phyloP scores from a whole-genome alignment of 2,329 filamentous ascomycete species.

The Trichoderma polysporum region DNA sequence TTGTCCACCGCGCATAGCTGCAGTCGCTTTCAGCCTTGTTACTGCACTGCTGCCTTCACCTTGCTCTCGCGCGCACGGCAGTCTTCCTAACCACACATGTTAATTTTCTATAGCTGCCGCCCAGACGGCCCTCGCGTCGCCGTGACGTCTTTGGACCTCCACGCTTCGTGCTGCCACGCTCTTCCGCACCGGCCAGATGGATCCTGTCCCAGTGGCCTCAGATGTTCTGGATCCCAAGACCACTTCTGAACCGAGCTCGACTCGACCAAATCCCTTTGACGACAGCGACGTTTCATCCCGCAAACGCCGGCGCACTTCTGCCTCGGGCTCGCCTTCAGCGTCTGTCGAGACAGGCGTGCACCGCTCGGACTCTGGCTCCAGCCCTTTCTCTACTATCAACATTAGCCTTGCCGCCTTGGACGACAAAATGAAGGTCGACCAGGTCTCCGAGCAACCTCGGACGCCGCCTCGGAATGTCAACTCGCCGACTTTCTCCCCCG shows the following conservation, averaged over 20 bases:
- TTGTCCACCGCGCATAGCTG: slow-evolving; percentile 1
- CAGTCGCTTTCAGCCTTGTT: neutral
- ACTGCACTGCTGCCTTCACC: neutral
- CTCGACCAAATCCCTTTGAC: slow-evolving; percentile 64
- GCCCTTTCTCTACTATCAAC: slow-evolving; percentile 30
- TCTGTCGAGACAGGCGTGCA: slow-evolving; percentile 46
- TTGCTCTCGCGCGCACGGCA: neutral
- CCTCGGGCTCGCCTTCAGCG: slow-evolving; percentile 53
- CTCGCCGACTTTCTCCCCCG: slow-evolving; percentile 33
- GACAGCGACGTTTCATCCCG: slow-evolving; percentile 56
- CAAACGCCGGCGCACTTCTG: slow-evolving; percentile 62
- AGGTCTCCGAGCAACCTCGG: slow-evolving; percentile 31
- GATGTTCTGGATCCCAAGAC: slow-evolving; percentile 58
- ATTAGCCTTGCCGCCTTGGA: slow-evolving; percentile 31
- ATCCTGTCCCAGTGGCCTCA: slow-evolving; percentile 49
- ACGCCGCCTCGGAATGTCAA: slow-evolving; percentile 42
- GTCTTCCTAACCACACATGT: slow-evolving; percentile 51
- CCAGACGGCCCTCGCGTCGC: slow-evolving; percentile 55
- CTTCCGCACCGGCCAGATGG: slow-evolving; percentile 51
- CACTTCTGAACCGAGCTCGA: slow-evolving; percentile 63
- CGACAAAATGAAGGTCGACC: slow-evolving; percentile 41
- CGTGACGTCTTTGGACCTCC: slow-evolving; percentile 49
- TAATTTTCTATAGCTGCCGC: slow-evolving; percentile 54
- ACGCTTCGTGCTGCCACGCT: slow-evolving; percentile 40
- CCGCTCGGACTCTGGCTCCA: slow-evolving; percentile 35